phyloP scores from a whole-genome alignment of 441 rosid genomes.

The Euphorbia corollata region DNA sequence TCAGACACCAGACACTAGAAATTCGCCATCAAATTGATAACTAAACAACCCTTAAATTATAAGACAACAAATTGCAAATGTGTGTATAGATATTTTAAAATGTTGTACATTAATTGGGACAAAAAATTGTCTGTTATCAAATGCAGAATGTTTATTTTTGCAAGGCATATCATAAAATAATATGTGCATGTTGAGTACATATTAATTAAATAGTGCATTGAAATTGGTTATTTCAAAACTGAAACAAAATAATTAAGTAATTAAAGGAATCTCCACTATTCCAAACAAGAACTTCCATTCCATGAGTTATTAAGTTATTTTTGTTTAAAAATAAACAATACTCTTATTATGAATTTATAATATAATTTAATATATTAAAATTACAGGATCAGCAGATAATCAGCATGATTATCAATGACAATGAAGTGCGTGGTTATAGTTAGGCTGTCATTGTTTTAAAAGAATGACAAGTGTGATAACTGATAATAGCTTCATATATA shows the following conservation, averaged over 20 bases:
- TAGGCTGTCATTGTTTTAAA: slow-evolving; percentile 45
- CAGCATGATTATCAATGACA: slow-evolving; percentile 18
- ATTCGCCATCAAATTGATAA: not conserved
- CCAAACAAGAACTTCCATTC: slow-evolving; percentile 1
- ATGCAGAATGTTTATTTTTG: slow-evolving; percentile 13
- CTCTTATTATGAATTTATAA: no score
- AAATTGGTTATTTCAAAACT: not conserved
- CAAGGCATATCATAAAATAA: slow-evolving; percentile 12
- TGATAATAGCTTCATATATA: slow-evolving; percentile 1
- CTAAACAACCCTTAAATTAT: not conserved
- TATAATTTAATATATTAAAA: not conserved
- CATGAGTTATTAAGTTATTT: no score
- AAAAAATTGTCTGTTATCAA: slow-evolving; percentile 11
- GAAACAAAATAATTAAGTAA: not conserved
- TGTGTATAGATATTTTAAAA: not conserved
- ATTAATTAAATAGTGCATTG: not conserved
- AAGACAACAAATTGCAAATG: not conserved
- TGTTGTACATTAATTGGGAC: not conserved
- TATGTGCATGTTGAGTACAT: not conserved
- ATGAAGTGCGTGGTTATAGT: slow-evolving; percentile 30
- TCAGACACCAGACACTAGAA: not conserved
- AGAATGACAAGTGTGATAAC: slow-evolving; percentile 36
- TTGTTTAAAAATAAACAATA: no score
- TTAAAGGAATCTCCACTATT: slow-evolving; percentile 1
- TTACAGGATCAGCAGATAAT: slow-evolving; percentile 17